phyloP scores from a whole-genome alignment of 495 filamentous ascomycete species.

The Endocarpon pusillum region DNA sequence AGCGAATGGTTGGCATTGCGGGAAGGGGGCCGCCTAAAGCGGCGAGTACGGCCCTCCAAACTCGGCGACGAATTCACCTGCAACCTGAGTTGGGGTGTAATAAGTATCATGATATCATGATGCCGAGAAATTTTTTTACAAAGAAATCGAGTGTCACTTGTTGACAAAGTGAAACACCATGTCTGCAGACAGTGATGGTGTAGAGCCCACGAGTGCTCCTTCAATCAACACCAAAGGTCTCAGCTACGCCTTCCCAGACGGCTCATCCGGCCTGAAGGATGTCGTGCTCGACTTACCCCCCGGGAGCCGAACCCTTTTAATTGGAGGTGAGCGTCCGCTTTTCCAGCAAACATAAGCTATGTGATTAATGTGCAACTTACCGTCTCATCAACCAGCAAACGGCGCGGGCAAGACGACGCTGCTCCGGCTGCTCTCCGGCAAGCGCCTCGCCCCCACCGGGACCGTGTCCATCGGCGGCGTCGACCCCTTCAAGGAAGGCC shows the following conservation, averaged over 20 bases:
- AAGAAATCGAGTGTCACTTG: background rate
- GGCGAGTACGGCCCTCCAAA: too few relatives aligned
- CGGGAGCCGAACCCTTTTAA: slow-evolving; percentile 73
- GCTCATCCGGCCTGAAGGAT: slow-evolving; percentile 49
- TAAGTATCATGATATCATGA: background rate
- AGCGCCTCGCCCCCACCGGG: slow-evolving; percentile 64
- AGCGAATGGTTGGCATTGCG: background rate
- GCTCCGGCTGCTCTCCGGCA: slow-evolving; percentile 77
- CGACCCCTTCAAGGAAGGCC: slow-evolving; percentile 75
- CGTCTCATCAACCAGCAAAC: slow-evolving; percentile 46
- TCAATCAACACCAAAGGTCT: slow-evolving; percentile 56
- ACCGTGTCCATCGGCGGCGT: slow-evolving; percentile 60
- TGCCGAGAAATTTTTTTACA: background rate
- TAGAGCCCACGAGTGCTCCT: slow-evolving; percentile 15
- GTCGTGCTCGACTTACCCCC: slow-evolving; percentile 62
- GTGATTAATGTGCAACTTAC: slow-evolving; percentile 1
- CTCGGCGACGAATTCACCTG: too few relatives aligned
- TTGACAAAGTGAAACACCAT: slow-evolving; percentile 1
- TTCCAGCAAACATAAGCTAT: background rate
- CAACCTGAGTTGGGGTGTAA: too few relatives aligned
- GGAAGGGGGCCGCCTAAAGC: too few relatives aligned
- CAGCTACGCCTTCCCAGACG: slow-evolving; percentile 79
- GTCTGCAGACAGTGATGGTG: too few relatives aligned
- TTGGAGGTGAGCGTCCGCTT: slow-evolving; percentile 46
- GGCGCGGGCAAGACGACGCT: slow-evolving; percentile 96